Conservation (phyloP, 2,329 filamentous ascomycete species). For the Clonostachys sp. region DNA sequence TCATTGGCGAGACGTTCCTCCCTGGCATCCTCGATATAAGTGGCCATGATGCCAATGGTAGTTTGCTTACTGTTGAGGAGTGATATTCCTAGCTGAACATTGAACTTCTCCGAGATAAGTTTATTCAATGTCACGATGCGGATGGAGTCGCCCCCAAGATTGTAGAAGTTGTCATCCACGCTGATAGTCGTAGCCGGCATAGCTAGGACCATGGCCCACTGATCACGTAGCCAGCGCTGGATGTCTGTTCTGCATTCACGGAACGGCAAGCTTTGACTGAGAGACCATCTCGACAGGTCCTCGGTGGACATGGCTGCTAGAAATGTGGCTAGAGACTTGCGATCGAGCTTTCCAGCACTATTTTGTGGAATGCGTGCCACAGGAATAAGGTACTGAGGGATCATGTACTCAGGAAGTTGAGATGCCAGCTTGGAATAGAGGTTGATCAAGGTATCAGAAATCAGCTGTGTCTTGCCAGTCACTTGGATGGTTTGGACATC, state of each 20-base stretch:
- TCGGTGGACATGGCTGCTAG: no score
- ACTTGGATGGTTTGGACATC: not conserved
- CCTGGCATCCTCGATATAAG: not conserved
- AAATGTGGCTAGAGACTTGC: not conserved
- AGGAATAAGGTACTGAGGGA: constrained; percentile 4
- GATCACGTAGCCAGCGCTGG: constrained; percentile 9
- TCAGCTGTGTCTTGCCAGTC: not conserved
- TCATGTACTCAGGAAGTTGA: constrained; percentile 6
- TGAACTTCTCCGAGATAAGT: not conserved
- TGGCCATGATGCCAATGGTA: not conserved
- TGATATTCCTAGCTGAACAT: not conserved
- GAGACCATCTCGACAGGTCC: no score
- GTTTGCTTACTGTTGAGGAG: not conserved
- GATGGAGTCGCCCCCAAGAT: constrained; percentile 37
- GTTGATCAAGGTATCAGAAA: not conserved
- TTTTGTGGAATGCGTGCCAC: not conserved
- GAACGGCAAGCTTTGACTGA: no score
- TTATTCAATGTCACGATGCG: constrained; percentile 2
- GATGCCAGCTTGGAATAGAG: not conserved
- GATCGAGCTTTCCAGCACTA: not conserved
- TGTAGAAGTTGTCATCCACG: constrained; percentile 29
- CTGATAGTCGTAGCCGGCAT: constrained; percentile 15
- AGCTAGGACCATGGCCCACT: constrained; percentile 23
- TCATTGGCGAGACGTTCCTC: not conserved
- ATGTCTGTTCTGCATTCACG: no score